A percentile compares a stretch with the other conserved stretches of the same genome.
Evolutionary conservation across 1,284 basidiomycete species (phyloP).

Genomic region (Taiwanofungus camphoratus): DNA sequence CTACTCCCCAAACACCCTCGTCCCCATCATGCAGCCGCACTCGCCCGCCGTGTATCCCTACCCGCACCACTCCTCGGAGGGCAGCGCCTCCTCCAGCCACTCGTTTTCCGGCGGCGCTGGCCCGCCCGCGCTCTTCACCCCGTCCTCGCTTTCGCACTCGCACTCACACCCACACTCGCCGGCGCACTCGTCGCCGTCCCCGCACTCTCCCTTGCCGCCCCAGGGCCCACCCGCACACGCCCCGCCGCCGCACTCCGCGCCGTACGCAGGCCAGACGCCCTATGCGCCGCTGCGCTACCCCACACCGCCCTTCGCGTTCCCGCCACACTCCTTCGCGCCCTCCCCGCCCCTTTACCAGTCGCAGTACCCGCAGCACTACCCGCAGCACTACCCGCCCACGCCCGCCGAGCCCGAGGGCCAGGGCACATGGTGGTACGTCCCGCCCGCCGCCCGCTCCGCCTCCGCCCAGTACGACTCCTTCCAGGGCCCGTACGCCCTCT

Average conservation of each 20-base stretch:
- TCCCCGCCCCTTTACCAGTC: slow-evolving; percentile 27
- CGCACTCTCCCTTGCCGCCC: slow-evolving; percentile 24
- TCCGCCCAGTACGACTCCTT: slow-evolving; percentile 38
- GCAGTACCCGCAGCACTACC: slow-evolving; percentile 23
- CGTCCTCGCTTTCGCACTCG: no score
- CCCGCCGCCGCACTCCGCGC: slow-evolving; percentile 19
- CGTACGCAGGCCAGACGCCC: slow-evolving; percentile 29
- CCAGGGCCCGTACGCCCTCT: slow-evolving; percentile 33
- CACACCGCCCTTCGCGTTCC: slow-evolving; percentile 35
- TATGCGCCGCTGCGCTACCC: slow-evolving; percentile 40
- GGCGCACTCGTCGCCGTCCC: slow-evolving; percentile 28
- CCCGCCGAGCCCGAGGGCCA: slow-evolving; percentile 34
- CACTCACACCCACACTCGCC: slow-evolving; percentile 16
- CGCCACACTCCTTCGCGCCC: slow-evolving; percentile 38
- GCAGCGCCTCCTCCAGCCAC: slow-evolving; percentile 23
- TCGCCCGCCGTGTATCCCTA: slow-evolving; percentile 23
- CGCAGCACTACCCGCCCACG: slow-evolving; percentile 23
- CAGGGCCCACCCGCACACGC: slow-evolving; percentile 15
- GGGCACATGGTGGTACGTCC: slow-evolving; percentile 54
- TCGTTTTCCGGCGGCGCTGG: slow-evolving; percentile 22
- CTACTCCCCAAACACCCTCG: slow-evolving; percentile 24
- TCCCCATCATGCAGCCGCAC: slow-evolving; percentile 25
- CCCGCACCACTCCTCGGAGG: slow-evolving; percentile 30
- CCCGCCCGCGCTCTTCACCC: slow-evolving; percentile 18
- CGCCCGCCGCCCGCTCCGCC: slow-evolving; percentile 25